A percentile compares a stretch with the other conserved stretches of the same genome.
Evolutionary conservation across 805 yeast species (phyloP).

Genomic region (Ogataea nakhonphanomensis): DNA sequence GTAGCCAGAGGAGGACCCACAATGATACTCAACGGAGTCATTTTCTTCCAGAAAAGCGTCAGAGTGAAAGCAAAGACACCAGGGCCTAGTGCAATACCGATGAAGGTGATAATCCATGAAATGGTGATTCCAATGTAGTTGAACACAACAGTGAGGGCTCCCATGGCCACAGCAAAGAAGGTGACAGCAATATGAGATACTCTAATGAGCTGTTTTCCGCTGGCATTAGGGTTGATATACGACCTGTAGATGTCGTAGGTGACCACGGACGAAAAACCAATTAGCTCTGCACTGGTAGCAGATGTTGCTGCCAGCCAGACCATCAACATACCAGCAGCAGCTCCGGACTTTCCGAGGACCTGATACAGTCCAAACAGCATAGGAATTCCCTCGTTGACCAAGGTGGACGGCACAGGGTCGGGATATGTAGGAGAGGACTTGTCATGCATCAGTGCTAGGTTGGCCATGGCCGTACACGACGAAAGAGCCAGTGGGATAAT

Average conservation of each 20-base stretch:
- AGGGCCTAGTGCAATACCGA: slow-evolving; percentile 50
- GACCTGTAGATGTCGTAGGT: slow-evolving; percentile 40
- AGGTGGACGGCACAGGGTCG: slow-evolving; percentile 32
- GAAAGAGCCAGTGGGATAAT: slow-evolving; percentile 32
- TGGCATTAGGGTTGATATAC: slow-evolving; percentile 38
- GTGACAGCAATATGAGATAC: slow-evolving; percentile 34
- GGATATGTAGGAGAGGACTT: slow-evolving; percentile 42
- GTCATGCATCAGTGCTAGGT: slow-evolving; percentile 33
- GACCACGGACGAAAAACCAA: slow-evolving; percentile 39
- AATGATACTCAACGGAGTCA: slow-evolving; percentile 34
- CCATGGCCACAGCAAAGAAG: slow-evolving; percentile 43
- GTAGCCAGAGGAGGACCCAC: slow-evolving; percentile 49
- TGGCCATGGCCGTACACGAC: slow-evolving; percentile 32
- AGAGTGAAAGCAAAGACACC: slow-evolving; percentile 46
- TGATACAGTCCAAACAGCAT: slow-evolving; percentile 33
- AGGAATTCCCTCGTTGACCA: slow-evolving; percentile 40
- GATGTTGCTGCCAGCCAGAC: slow-evolving; percentile 42
- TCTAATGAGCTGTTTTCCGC: slow-evolving; percentile 36
- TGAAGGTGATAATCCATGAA: slow-evolving; percentile 40
- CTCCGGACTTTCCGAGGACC: slow-evolving; percentile 38
- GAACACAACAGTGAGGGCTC: slow-evolving; percentile 37
- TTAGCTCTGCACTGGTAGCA: slow-evolving; percentile 40
- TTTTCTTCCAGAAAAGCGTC: slow-evolving; percentile 41
- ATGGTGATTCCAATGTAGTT: slow-evolving; percentile 41
- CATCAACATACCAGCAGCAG: slow-evolving; percentile 39